Conservation (phyloP, 192 early-diverging fungal genomes). For the Coemansia sp. region DNA sequence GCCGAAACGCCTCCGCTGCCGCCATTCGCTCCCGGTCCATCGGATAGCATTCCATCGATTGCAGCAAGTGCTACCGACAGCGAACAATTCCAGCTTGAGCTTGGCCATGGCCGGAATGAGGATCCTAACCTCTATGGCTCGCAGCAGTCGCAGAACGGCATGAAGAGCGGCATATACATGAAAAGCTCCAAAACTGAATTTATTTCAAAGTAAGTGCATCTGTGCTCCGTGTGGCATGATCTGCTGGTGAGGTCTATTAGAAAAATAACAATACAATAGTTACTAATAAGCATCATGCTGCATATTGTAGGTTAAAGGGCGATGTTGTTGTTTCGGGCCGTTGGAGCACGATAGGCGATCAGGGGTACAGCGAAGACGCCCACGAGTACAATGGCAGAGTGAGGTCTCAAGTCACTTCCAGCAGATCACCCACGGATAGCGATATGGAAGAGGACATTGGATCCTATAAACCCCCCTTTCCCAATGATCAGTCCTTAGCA, state of each 20-base stretch:
- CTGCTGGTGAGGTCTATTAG: too few relatives aligned
- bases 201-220: conserved; percentile 26
- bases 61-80: conserved; percentile 26
- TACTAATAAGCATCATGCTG: background rate
- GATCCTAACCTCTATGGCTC: conserved; percentile 10
- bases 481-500: background rate
- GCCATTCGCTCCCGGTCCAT: background rate
- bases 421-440: background rate
- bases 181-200: conserved; percentile 31
- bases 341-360: conserved; percentile 37
- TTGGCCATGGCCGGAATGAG: conserved; percentile 21
- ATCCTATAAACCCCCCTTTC: background rate
- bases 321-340: conserved; percentile 33
- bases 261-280: too few relatives aligned
- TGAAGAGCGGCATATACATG: conserved; percentile 40
- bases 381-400: background rate
- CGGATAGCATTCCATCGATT: conserved; percentile 31
- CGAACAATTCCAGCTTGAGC: conserved; percentile 31
- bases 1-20: conserved; percentile 15
- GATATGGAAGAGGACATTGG: background rate
- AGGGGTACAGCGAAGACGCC: conserved; percentile 4
- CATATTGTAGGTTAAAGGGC: conserved; percentile 32
- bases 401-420: background rate
- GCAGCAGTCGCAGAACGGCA: conserved; percentile 34
- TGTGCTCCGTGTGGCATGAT: too few relatives aligned